Evolutionary conservation across 345 rosid species (phyloP).

Genomic region (Mangifera indica): DNA sequence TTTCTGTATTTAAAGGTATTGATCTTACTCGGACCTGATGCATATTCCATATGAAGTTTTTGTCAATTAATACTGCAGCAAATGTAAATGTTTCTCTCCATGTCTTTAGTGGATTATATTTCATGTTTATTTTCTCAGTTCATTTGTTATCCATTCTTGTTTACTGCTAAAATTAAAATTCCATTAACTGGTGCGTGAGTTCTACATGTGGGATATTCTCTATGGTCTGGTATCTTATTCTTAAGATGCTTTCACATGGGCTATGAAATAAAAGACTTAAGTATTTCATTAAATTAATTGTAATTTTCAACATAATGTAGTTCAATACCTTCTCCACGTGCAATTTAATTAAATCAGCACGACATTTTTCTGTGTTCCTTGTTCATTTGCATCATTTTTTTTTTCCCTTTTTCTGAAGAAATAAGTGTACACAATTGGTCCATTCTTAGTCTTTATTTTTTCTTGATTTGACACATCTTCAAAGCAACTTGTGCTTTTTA

Average conservation of each 20-base stretch:
- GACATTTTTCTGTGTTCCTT: background rate
- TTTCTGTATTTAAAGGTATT: constrained; percentile 55
- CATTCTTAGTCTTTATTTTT: background rate
- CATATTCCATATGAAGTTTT: constrained; percentile 4
- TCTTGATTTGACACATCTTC: background rate
- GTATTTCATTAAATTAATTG: background rate
- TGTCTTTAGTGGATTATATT: background rate
- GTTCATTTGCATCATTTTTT: constrained; percentile 3
- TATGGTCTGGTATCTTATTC: background rate
- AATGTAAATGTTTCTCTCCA: background rate
- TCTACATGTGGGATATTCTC: background rate
- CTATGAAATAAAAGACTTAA: constrained; percentile 6
- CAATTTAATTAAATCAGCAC: background rate
- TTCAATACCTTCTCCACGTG: background rate
- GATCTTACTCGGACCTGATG: background rate
- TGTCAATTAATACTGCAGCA: background rate
- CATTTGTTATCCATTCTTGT: background rate
- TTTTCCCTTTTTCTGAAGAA: background rate
- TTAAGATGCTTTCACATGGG: background rate
- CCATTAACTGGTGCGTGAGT: background rate
- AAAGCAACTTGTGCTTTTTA: background rate
- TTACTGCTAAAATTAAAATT: background rate
- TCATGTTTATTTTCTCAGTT: constrained; percentile 1
- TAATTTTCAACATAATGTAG: background rate
- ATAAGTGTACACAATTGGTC: background rate